phyloP scores from a whole-genome alignment of 116 monocot species.

The Thalassia testudinum region DNA sequence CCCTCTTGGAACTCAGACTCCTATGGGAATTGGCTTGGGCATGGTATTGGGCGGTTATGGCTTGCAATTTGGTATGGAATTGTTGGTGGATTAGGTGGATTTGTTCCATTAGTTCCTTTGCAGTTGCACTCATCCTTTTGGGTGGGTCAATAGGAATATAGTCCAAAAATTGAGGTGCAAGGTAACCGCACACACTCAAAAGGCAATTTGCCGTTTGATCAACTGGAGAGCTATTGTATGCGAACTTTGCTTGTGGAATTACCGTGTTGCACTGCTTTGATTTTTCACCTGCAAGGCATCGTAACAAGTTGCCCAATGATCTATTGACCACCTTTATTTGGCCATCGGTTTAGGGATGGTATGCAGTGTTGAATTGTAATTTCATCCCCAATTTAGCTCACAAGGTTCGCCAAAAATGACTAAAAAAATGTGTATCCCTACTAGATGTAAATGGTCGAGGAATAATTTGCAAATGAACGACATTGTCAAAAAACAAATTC shows the following conservation, averaged over 20 bases:
- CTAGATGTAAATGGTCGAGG: not conserved
- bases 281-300: not conserved
- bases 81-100: not conserved
- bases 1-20: not conserved
- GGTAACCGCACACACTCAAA: not conserved
- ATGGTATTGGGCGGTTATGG: too few species aligned
- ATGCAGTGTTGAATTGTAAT: too few species aligned
- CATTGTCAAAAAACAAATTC: not conserved
- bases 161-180: too few species aligned
- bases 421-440: not conserved
- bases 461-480: not conserved
- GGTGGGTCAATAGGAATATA: not conserved
- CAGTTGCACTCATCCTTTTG: not conserved
- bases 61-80: not conserved
- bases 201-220: not conserved
- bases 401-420: constrained; percentile 1
- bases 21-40: not conserved
- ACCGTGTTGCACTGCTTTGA: not conserved
- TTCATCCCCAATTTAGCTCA: too few species aligned
- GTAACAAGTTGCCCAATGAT: too few species aligned
- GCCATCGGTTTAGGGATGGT: too few species aligned
- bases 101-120: not conserved
- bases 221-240: not conserved
- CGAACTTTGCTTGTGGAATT: not conserved
- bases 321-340: too few species aligned